Evolutionary conservation across 306 rosid genomes (phyloP).

Genomic region (Cotoneaster glaucophyllus): DNA sequence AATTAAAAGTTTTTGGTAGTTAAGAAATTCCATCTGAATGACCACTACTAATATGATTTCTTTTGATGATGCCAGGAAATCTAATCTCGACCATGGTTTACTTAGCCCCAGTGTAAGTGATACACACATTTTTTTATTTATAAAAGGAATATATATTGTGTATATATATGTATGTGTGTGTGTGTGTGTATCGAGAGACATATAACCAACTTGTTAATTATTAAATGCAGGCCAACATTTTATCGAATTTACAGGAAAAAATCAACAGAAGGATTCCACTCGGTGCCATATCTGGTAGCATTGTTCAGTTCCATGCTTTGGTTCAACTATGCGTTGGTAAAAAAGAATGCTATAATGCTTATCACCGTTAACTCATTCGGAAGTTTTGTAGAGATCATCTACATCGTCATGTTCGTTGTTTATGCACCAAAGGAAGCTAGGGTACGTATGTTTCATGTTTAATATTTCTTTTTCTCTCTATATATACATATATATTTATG

Average conservation of each 20-base stretch:
- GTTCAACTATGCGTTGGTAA: slow-evolving; percentile 63
- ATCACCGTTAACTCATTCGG: slow-evolving; percentile 85
- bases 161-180: neutral
- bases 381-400: slow-evolving; percentile 46
- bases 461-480: neutral
- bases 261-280: slow-evolving; percentile 74
- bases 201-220: neutral
- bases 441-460: slow-evolving; percentile 25
- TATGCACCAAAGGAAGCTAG: slow-evolving; percentile 49
- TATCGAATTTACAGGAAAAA: slow-evolving; percentile 60
- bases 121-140: neutral
- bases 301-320: slow-evolving; percentile 76
- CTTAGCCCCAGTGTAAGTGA: slow-evolving; percentile 82
- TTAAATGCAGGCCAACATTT: slow-evolving; percentile 59
- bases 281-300: slow-evolving; percentile 77
- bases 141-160: neutral
- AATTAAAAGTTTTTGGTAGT: neutral
- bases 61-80: slow-evolving; percentile 50
- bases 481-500: neutral
- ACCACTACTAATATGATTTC: neutral
- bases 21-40: neutral
- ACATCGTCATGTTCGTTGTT: slow-evolving; percentile 45
- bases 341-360: slow-evolving; percentile 53
- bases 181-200: neutral
- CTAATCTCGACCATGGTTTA: slow-evolving; percentile 74